phyloP scores from a whole-genome alignment of 176 grass and related monocot species.

The Lolium perenne region DNA sequence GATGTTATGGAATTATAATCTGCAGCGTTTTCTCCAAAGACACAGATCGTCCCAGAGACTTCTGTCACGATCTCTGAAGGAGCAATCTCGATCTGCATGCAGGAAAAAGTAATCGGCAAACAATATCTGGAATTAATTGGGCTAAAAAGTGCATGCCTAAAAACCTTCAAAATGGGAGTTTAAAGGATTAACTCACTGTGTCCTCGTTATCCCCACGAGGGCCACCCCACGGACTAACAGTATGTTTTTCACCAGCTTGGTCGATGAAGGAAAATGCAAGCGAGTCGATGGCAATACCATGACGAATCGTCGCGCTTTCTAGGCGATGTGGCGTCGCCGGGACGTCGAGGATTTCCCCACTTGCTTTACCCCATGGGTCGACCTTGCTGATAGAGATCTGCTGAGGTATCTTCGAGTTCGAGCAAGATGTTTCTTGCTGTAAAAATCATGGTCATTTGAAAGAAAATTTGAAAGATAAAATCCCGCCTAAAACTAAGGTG shows the following conservation, averaged over 20 bases:
- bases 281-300: not conserved
- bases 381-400: too few relatives aligned
- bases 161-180: too few relatives aligned
- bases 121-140: too few relatives aligned
- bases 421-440: too few relatives aligned
- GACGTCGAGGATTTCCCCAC: not conserved
- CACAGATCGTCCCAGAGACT: not conserved
- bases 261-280: conserved; percentile 3
- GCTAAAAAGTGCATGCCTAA: too few relatives aligned
- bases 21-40: too few relatives aligned
- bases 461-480: too few relatives aligned
- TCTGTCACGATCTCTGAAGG: not conserved
- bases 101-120: not conserved
- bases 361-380: not conserved
- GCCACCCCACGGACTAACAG: not conserved
- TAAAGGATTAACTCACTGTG: not conserved
- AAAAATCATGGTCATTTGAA: too few relatives aligned
- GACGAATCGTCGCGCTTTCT: not conserved
- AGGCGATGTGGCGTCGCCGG: not conserved
- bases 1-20: too few relatives aligned
- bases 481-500: too few relatives aligned
- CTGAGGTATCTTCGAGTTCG: too few relatives aligned
- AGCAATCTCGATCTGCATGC: not conserved
- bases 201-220: not conserved
- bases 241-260: not conserved